Base-by-base conservation (phyloP, 495 filamentous ascomycete genomes). In the Sabuloglossum arenarium region DNA sequence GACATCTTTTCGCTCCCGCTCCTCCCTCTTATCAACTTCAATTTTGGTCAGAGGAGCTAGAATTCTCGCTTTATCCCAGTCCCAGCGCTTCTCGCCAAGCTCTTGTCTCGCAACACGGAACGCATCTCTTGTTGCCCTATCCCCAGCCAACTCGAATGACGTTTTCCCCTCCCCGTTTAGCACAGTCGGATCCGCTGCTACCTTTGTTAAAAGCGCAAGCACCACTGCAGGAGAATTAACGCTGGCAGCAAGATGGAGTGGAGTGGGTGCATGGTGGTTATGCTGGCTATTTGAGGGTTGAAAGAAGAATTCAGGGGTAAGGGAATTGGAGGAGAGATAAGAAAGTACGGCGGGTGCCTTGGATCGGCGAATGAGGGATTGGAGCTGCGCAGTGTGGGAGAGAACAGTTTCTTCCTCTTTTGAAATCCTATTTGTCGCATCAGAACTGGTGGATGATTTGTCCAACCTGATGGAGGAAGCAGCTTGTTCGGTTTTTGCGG, bases 61-160 rank as follows among this genome's bases (percentile, higher is more conserved):
- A 0, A 97, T 78, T 21, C 74, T 72, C 1, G 87, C 82, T 0
- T 66, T 69, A 1, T 80, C 75, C 93, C 93, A 98, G 65, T 88
- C 75, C 85, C 85, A 95, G 5, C 64, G 66, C 0, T 61, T 60
- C 63, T 91, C 88, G 1, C 88, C 89, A 0, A 96, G 71, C 62
- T 90, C 83, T 47, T 75, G 72, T 9, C 91, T 81, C 0, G 88
- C 87, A 24, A 96, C 75, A 3, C 93, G 84, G 71, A 98, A 98
- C 4, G 88, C 86, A 62, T 97, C 90, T 0, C 91, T 78, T 0
- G 88, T 94, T 2, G 81, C 70, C 1, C 89, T 77, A 64, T 97
- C 87, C 30, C 93, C 87, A 10, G 86, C 78, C 4, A 97, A 75
- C 42, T 93, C 87, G 64, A 94, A 97, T 0, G 91, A 68, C 0